Base-by-base conservation (phyloP, 2,329 filamentous ascomycete genomes). In the Talaromyces sp. region DNA sequence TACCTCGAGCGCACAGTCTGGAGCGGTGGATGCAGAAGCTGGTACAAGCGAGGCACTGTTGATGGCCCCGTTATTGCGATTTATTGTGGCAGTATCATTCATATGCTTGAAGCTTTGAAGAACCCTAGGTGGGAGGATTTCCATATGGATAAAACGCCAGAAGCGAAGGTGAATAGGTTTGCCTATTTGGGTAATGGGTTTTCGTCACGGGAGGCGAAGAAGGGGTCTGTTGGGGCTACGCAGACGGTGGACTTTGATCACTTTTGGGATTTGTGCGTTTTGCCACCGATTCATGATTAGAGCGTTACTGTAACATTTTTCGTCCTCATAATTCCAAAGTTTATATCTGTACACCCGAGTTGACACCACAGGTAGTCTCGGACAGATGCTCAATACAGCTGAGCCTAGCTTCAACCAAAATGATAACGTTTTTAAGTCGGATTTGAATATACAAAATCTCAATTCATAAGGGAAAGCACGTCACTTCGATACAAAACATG, bases 61-160 rank as follows among this genome's bases (percentile, higher is more conserved):
- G 67, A 69, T 39, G 70, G 70, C 2, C 54, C 61, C 1, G 68
- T 67, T 56, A 56, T 70, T 31, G 67, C 67, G 31, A 66, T 70
- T 41, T 73, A 69, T 62, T 69, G 69, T 14, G 71, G 70, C 3
- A 68, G 65, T n/a, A 63, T 69, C 9, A 58, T 73, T 35, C 72
- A 73, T 54, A 69, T 57, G 45, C 64, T 60, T 16, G 57, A 63
- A n/a, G 39, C 60, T 1, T 47, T 68, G 3, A 60, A 60, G 56
- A 65, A 64, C 35, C 41, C 60, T 22, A 66, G 68, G 7, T 63
- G 61, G 22, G 67, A 70, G 50, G 62, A 70, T 64, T 69, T 66
- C 19, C 59, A 69, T 33, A 66, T 69, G 39, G 60, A 56, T 31
- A 33, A 24, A 2, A 22, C 52, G 7, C 61, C 45, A 50, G 70